A percentile compares a stretch with the other conserved stretches of the same genome.
Conservation (phyloP, 257 asterid genomes). For the Thymus quinquecostatus region DNA sequence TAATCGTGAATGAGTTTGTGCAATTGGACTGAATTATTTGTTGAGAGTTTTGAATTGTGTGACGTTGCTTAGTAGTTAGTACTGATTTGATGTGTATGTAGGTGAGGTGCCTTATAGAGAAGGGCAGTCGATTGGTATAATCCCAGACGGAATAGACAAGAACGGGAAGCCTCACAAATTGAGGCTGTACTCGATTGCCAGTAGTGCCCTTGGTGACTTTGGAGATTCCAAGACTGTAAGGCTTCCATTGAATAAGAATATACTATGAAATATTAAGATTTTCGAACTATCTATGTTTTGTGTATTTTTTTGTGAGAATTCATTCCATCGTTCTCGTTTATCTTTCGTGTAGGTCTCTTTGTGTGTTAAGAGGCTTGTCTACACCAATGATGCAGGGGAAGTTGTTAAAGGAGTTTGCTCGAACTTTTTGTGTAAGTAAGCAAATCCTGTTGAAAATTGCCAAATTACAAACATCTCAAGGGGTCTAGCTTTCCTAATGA, state of each 20-base stretch:
- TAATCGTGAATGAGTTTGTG: neutral
- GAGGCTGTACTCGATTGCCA: slow-evolving; percentile 91
- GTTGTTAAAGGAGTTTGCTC: slow-evolving; percentile 94
- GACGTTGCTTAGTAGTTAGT: neutral
- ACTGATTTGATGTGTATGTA: slow-evolving; percentile 27
- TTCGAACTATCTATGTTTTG: neutral
- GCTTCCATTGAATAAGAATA: slow-evolving; percentile 1
- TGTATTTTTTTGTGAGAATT: neutral
- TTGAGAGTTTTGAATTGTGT: neutral
- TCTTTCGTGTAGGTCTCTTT: slow-evolving; percentile 68
- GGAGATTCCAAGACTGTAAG: slow-evolving; percentile 97
- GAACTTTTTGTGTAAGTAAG: slow-evolving; percentile 83
- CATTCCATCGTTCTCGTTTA: neutral
- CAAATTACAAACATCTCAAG: neutral
- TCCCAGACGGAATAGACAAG: slow-evolving; percentile 88
- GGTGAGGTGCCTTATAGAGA: slow-evolving; percentile 94
- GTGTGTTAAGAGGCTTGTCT: slow-evolving; percentile 87
- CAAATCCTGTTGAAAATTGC: neutral
- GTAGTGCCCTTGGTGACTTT: slow-evolving; percentile 97
- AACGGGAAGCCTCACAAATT: slow-evolving; percentile 96
- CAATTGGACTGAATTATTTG: neutral
- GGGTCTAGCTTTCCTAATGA: neutral
- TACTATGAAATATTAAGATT: neutral
- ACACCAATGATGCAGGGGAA: slow-evolving; percentile 86
- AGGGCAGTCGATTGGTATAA: slow-evolving; percentile 93